phyloP scores from a whole-genome alignment of 805 yeast genomes.

The Zygosaccharomyces lentus region DNA sequence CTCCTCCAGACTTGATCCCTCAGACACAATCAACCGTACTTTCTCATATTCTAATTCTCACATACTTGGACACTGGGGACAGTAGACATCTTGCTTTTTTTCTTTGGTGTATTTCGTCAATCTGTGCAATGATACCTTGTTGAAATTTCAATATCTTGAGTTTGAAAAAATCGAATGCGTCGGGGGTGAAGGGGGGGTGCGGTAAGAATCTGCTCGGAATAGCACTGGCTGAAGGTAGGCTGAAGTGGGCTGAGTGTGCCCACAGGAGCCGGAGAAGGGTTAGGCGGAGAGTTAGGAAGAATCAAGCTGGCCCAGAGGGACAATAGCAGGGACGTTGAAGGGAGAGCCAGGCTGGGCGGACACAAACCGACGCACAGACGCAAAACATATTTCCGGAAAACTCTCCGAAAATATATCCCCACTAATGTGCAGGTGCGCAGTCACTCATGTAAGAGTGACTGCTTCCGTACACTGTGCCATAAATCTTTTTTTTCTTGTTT shows the following conservation, averaged over 20 bases:
- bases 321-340: background rate
- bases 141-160: constrained; percentile 7
- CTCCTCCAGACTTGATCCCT: background rate
- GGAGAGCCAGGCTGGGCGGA: background rate
- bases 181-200: background rate
- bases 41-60: constrained; percentile 21
- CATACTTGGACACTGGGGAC: constrained; percentile 88
- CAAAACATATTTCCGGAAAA: background rate
- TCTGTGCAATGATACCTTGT: constrained; percentile 10
- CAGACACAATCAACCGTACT: background rate
- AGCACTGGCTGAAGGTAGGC: background rate
- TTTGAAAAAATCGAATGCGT: constrained; percentile 1
- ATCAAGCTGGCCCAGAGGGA: background rate
- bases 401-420: background rate
- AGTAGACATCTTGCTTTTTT: constrained; percentile 55
- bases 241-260: background rate
- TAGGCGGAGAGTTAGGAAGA: background rate
- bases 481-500: background rate
- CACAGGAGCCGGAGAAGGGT: background rate
- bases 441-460: background rate
- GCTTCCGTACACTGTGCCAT: background rate
- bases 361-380: background rate
- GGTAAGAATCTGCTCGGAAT: background rate
- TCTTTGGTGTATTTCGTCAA: constrained; percentile 20
- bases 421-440: background rate